A percentile compares a stretch with the other conserved stretches of the same genome.
phyloP scores from a whole-genome alignment of 2,329 filamentous ascomycete species.

The Mycosphaerella sp. region DNA sequence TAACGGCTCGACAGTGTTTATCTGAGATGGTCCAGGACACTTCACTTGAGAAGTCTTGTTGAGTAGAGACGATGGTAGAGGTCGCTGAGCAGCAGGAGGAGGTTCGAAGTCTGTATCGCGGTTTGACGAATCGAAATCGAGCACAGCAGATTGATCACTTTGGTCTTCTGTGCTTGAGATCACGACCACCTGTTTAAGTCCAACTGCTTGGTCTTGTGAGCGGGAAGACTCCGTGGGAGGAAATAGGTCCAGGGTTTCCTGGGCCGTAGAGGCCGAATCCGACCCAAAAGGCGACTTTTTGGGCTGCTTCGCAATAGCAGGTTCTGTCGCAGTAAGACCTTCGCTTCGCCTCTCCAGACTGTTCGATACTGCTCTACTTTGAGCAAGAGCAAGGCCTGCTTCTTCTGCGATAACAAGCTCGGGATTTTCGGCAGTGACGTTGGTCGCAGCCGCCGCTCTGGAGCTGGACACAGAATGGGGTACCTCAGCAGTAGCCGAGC shows the following conservation, averaged over 20 bases:
- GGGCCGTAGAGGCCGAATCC: not conserved
- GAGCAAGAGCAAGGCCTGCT: too few relatives aligned
- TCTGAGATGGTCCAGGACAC: not conserved
- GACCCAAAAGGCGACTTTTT: not conserved
- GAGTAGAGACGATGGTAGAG: constrained; percentile 6
- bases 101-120: constrained; percentile 14
- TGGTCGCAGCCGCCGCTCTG: not conserved
- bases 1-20: not conserved
- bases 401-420: too few relatives aligned
- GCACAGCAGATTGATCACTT: constrained; percentile 2
- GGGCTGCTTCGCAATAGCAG: too few relatives aligned
- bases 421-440: not conserved
- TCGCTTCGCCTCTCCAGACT: too few relatives aligned
- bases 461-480: not conserved
- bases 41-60: not conserved
- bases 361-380: too few relatives aligned
- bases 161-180: constrained; percentile 7
- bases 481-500: not conserved
- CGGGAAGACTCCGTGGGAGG: not conserved
- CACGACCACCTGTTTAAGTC: not conserved
- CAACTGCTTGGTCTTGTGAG: not conserved
- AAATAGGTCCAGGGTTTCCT: not conserved
- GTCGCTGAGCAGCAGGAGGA: constrained; percentile 18
- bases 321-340: too few relatives aligned
- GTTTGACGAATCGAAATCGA: constrained; percentile 3